phyloP scores from a whole-genome alignment of 768 basidiomycete species.

The Phylloporus sp. region DNA sequence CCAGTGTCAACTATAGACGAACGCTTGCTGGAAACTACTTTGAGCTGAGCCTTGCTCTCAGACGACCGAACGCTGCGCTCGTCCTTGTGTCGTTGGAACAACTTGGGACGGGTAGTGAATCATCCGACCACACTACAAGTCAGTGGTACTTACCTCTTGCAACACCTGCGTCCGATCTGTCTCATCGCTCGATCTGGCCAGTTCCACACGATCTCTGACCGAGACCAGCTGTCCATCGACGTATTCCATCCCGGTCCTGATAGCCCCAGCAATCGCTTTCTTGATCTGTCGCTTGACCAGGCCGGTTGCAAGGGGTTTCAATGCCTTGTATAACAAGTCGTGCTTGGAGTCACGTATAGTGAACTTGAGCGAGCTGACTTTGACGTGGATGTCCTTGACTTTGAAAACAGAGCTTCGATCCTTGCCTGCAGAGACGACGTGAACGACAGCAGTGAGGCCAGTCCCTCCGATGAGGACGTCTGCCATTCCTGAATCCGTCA shows the following conservation, averaged over 20 bases:
- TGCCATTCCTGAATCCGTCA: conserved; percentile 79
- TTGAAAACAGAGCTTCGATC: conserved; percentile 71
- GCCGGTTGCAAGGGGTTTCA: conserved; percentile 74
- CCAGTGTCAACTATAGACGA: conserved; percentile 65
- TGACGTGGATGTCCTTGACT: conserved; percentile 68
- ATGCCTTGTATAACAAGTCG: conserved; percentile 80
- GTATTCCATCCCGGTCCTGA: conserved; percentile 80
- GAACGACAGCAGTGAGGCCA: conserved; percentile 68
- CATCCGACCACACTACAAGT: not conserved
- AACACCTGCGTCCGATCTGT: conserved; percentile 47
- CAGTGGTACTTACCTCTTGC: conserved; percentile 45
- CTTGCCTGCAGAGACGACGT: conserved; percentile 56
- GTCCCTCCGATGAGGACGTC: conserved; percentile 83
- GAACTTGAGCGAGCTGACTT: conserved; percentile 86
- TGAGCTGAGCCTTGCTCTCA: conserved; percentile 66
- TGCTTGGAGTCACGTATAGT: conserved; percentile 90
- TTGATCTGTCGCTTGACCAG: conserved; percentile 75
- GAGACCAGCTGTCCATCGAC: conserved; percentile 84
- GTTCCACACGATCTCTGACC: conserved; percentile 78
- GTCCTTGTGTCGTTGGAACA: conserved; percentile 60
- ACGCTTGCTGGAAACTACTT: conserved; percentile 70
- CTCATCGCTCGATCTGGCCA: conserved; percentile 48
- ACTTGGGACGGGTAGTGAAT: conserved; percentile 28
- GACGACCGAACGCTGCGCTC: conserved; percentile 34
- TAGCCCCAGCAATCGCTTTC: conserved; percentile 58